Evolutionary conservation across 352 stramenopile genomes (phyloP).

Genomic region (Phytophthora boehmeriae): DNA sequence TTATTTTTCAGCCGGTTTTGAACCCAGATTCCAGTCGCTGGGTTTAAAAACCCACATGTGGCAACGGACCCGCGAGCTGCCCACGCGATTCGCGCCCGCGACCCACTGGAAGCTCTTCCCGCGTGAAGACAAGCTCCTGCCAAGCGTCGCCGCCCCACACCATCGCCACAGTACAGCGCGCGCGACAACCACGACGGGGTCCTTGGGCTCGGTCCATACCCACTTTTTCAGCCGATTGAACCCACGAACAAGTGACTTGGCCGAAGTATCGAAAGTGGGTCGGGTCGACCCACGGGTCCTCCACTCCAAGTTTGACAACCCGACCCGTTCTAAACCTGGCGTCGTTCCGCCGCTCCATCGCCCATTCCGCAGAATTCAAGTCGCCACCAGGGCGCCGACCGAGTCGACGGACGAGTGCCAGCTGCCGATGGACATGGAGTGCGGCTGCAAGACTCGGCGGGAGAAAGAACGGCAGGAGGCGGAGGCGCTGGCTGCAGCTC

Average conservation of each 20-base stretch:
- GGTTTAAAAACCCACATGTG: constrained; percentile 32
- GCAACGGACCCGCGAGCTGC: constrained; percentile 36
- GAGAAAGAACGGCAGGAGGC: constrained; percentile 45
- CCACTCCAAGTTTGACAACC: constrained; percentile 4
- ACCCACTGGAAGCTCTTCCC: constrained; percentile 39
- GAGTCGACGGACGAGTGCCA: constrained; percentile 30
- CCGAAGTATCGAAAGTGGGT: too few species aligned
- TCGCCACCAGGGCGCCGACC: constrained; percentile 6
- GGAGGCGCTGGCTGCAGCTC: constrained; percentile 30
- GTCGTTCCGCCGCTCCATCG: constrained; percentile 24
- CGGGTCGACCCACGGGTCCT: constrained; percentile 20
- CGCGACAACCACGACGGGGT: constrained; percentile 1
- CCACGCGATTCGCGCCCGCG: constrained; percentile 29
- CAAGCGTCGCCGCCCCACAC: constrained; percentile 22
- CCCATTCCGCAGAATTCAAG: constrained; percentile 32
- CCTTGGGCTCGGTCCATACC: constrained; percentile 26
- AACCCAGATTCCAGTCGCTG: too few species aligned
- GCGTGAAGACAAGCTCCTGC: constrained; percentile 28
- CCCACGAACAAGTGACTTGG: not conserved
- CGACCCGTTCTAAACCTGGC: constrained; percentile 9
- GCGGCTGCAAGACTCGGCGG: constrained; percentile 49
- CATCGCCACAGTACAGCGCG: constrained; percentile 38
- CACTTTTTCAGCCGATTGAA: constrained; percentile 15
- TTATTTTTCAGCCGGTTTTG: not conserved
- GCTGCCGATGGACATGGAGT: constrained; percentile 59